These are phyloP conservation scores for Brassica carinata DNA, from an alignment of 345 rosid species.

Conservation along the genomic window DNA sequence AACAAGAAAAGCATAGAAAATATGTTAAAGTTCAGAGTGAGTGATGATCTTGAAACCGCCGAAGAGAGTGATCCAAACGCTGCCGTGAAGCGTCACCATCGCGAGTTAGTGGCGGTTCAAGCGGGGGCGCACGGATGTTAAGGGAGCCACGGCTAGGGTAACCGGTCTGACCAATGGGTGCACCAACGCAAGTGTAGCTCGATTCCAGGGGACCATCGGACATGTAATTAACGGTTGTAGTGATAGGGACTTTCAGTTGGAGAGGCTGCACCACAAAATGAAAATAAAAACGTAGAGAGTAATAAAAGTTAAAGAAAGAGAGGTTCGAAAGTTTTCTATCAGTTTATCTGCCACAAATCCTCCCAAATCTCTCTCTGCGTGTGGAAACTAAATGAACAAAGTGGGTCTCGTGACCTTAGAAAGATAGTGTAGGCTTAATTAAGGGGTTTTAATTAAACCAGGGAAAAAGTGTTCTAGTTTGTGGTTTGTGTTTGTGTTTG, in stretches of 20 bases:
- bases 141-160: constrained; percentile 40
- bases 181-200: constrained; percentile 77
- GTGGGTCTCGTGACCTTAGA: constrained; percentile 84
- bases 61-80: constrained; percentile 46
- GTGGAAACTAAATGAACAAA: constrained; percentile 50
- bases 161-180: constrained; percentile 55
- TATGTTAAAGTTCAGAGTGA: constrained; percentile 12
- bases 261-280: constrained; percentile 61
- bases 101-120: constrained; percentile 51
- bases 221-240: constrained; percentile 43
- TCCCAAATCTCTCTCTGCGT: constrained; percentile 44
- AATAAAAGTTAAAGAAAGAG: constrained; percentile 53
- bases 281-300: constrained; percentile 48
- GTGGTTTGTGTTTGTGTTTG: constrained; percentile 18
- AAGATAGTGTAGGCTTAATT: constrained; percentile 36
- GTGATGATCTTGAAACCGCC: constrained; percentile 62
- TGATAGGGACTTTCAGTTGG: constrained; percentile 62
- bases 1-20: constrained; percentile 34
- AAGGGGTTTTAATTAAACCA: constrained; percentile 33
- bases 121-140: constrained; percentile 34
- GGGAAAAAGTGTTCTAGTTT: constrained; percentile 30
- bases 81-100: constrained; percentile 52
- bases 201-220: constrained; percentile 31
- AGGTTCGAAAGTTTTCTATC: constrained; percentile 86
- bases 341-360: constrained; percentile 70